Base-by-base conservation (phyloP, 2,329 filamentous ascomycete genomes). In the Neonectria faginata region DNA sequence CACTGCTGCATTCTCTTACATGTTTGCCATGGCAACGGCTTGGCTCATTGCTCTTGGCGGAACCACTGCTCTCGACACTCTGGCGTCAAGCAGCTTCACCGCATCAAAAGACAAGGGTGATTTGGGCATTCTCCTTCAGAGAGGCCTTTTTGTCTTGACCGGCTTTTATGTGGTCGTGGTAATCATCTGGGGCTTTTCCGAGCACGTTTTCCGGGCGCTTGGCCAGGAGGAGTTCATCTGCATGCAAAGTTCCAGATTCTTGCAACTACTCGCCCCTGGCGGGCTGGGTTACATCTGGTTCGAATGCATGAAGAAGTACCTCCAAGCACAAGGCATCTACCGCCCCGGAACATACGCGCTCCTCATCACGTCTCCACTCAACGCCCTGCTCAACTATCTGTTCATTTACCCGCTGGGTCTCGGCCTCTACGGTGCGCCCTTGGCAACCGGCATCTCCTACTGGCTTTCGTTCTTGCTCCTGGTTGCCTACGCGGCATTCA, bases 291-390 rank as follows among this genome's bases (percentile, higher is more conserved):
- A 97, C 72, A 88, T 97, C 44, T 97, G 92, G 80, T 97, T 97
- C 65, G 93, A 97, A 79, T 85, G 88, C 6, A 88, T 94, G 75
- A 97, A 97, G 81, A 92, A 95, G 71, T 97, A 90, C 70, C 84
- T 97, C 1, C 94, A 97, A 78, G 94, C 94, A 0, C 94, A 97
- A 79, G 92, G 92, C 29, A 88, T 96, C n/a, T 96, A 97, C 79
- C 88, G 86, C 1, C 92, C 93, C 0, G 93, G 91, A 1, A 91
- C 94, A 1, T 97, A 94, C 74, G 92, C 94, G 10, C 86, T 97
- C 1, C 79, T 97, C 2, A 84, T 97, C 68, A 94, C 92, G 18
- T 93, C 93, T 0, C 93, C 94, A 0, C 80, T 97, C 27, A 97
- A 96, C 75, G 91, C 89, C 0, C 81, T 92, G 25, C 84, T 97